Percentiles rank a stretch among this genome's conserved stretches.
Evolutionary conservation across 108 stramenopile species (phyloP).

Genomic region (Epipyxis sp.): DNA sequence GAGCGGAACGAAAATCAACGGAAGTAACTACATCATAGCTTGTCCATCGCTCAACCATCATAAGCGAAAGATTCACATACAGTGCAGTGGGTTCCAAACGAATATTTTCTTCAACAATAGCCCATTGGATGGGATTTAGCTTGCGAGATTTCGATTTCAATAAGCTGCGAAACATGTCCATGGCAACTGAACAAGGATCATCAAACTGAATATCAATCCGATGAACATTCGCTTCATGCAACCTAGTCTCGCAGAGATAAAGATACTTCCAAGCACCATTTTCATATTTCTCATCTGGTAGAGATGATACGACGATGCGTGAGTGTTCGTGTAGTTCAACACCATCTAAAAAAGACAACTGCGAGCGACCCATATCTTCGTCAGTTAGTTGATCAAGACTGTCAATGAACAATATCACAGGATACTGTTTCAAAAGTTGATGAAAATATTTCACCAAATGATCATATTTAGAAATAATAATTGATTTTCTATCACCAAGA

Average conservation of each 20-base stretch:
- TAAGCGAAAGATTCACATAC: background rate
- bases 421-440: background rate
- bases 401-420: background rate
- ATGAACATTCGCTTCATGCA: too few relatives aligned
- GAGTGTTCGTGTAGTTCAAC: background rate
- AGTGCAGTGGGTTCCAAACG: conserved; percentile 6
- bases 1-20: background rate
- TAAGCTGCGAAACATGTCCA: too few relatives aligned
- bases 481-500: background rate
- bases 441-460: background rate
- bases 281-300: too few relatives aligned
- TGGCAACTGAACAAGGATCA: too few relatives aligned
- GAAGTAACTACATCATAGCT: background rate
- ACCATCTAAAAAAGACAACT: background rate
- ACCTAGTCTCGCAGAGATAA: background rate
- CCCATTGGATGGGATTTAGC: too few relatives aligned
- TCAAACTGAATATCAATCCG: too few relatives aligned
- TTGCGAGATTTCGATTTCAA: too few relatives aligned
- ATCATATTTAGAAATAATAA: background rate
- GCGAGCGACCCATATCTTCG: background rate
- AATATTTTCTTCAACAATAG: too few relatives aligned
- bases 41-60: background rate
- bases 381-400: too few relatives aligned
- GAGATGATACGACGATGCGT: background rate
- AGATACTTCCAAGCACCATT: background rate